Evolutionary conservation across 2,329 filamentous ascomycete genomes (phyloP), one percentile per base, ranked within the genome.

Genomic region (Shiraia sp.): DNA sequence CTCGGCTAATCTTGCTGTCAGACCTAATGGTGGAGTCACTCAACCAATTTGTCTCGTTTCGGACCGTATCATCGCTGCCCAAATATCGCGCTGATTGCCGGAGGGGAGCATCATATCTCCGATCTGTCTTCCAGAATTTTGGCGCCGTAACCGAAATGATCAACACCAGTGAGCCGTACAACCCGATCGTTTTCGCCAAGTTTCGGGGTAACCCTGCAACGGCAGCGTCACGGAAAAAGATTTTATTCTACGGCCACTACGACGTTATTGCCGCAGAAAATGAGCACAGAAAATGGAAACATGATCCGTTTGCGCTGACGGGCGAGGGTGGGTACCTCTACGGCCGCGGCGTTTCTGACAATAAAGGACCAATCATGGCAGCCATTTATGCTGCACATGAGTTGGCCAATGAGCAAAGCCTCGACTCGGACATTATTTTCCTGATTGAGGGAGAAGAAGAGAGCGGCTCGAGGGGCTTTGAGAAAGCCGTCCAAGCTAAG

Each of bases 401-500:
- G 58, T 75, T 99, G 3, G 83, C 88, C 51, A 86, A 92, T 50
- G 83, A 87, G n/a, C 89, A 95, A 57, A 79, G 82, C 13, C 78
- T 99, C 1, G 86, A 86, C 37, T 90, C 90, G 27, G 91, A 99
- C 56, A 85, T 99, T 40, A 80, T 95, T 19, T 99, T 99, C 61
- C 72, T 99, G 3, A 95, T 99, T 33, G 93, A 99, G 64, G 93
- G 93, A 10, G 93, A 99, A 66, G 93, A 99, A 70, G 93, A 99
- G 67, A 91, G 87, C 32, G 93, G 93, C 0, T 96, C 91, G 1
- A 81, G 90, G 19, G 92, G 93, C 0, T 97, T 99, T 62, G 85
- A 88, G 51, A 83, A 92, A 55, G 88, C 89, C 0, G 85, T 99
- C 12, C 81, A 79, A 53, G 80, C 82, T 49, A 83, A 93, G 70